Base-by-base conservation (phyloP, 2,329 filamentous ascomycete genomes). In the Peltaster fructicola region DNA sequence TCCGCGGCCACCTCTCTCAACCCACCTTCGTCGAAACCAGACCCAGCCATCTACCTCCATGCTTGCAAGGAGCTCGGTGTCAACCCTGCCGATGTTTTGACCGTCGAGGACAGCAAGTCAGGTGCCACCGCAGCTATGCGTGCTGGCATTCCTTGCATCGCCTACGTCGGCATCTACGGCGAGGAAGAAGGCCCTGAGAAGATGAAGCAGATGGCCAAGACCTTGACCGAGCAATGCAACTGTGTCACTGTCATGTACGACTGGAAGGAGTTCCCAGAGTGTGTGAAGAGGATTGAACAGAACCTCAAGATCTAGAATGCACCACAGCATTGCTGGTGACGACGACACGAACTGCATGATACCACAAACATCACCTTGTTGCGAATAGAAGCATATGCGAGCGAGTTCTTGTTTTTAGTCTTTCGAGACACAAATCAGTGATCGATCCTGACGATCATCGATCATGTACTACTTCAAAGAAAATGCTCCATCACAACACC, bases 51-150 rank as follows among this genome's bases (percentile, higher is more conserved):
- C 54, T 92, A 92, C 59, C 54, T 81, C 35, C 65, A 74, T 50
- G 77, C 82, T 12, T 67, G 82, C 47, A 56, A 81, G 53, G 57
- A 68, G 46, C 63, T 90, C 25, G 74, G 73, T 33, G 75, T 75
- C 54, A 67, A 64, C 41, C 59, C 79, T 2, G 57, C 59, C 22
- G 73, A 90, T 60, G 72, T 67, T 37, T 63, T 92, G 15, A 77
- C 82, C 13, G 68, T 92, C 30, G 82, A 92, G 61, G 82, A 92
- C 59, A 80, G 73, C 61, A 80, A 78, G 65, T 81, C 73, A 39
- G 82, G 82, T 33, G 77, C 78, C 20, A 66, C 76, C 30, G 80
- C 77, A 36, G 75, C 72, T 30, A 70, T 73, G 43, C 65, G 77
- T 31, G 82, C 82, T 10, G 69, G 70, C 24, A 88, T 92, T 45